These are phyloP conservation scores for Blastocrithidia nonstop DNA, from an alignment of 208 protist species.

Conservation along the genomic window DNA sequence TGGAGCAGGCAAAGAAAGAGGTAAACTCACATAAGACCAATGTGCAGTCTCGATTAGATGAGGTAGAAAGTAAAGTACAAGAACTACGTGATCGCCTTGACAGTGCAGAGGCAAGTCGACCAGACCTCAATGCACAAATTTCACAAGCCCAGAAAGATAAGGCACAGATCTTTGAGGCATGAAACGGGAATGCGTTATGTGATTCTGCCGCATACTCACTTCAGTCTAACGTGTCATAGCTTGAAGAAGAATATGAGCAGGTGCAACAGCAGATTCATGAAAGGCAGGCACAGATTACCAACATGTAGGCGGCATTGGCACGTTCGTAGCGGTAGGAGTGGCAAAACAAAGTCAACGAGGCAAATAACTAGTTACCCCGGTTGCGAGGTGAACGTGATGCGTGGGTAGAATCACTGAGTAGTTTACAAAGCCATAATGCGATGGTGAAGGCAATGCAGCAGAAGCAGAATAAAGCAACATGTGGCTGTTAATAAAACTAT, in stretches of 20 bases:
- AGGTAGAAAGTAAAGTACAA: constrained; percentile 8
- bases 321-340: constrained; percentile 15
- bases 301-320: constrained; percentile 23
- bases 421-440: constrained; percentile 2
- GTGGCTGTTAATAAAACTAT: too few species aligned
- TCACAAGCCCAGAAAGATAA: constrained; percentile 14
- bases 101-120: constrained; percentile 6
- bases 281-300: constrained; percentile 8
- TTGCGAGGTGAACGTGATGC: constrained; percentile 22
- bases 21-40: constrained; percentile 13
- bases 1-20: constrained; percentile 12
- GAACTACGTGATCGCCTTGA: constrained; percentile 9
- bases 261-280: constrained; percentile 8
- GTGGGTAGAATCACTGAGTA: constrained; percentile 8
- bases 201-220: constrained; percentile 9
- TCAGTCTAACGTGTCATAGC: constrained; percentile 5
- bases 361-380: constrained; percentile 13
- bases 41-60: constrained; percentile 9
- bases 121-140: constrained; percentile 8
- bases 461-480: too few species aligned
- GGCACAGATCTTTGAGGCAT: constrained; percentile 9
- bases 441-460: too few species aligned
- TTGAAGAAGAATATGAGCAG: constrained; percentile 5
- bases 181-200: constrained; percentile 16
- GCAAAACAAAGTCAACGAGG: constrained; percentile 9